phyloP scores from a whole-genome alignment of 371 early-diverging fungal species.

The Haplosporangium sp. region DNA sequence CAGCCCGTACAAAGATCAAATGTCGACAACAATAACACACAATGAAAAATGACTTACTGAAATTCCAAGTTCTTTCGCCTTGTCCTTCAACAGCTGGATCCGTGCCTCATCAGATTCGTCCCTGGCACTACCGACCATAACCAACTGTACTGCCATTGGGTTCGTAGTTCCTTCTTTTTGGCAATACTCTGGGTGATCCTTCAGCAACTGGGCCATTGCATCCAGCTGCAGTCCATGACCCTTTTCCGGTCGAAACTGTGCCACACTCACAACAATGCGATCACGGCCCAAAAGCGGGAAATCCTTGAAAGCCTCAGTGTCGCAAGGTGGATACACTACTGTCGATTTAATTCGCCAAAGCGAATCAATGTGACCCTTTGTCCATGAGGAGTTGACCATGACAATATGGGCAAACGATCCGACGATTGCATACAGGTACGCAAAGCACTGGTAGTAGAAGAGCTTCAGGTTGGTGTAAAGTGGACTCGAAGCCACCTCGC shows the following conservation, averaged over 20 bases:
- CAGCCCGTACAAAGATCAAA: background rate
- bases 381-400: conserved; percentile 96
- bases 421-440: conserved; percentile 77
- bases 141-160: conserved; percentile 56
- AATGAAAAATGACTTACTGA: conserved; percentile 51
- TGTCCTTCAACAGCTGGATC: conserved; percentile 70
- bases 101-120: conserved; percentile 82
- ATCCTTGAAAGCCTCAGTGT: conserved; percentile 72
- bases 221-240: conserved; percentile 87
- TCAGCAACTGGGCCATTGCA: conserved; percentile 69
- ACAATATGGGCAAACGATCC: conserved; percentile 85
- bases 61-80: conserved; percentile 63
- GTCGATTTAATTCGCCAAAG: conserved; percentile 75
- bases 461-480: conserved; percentile 76
- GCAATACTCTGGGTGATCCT: conserved; percentile 63
- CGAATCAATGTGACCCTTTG: conserved; percentile 84
- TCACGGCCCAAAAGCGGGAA: conserved; percentile 64
- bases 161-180: conserved; percentile 19
- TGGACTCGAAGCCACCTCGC: conserved; percentile 62
- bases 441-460: conserved; percentile 83
- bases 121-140: conserved; percentile 84
- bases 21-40: background rate
- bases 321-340: conserved; percentile 95
- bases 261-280: conserved; percentile 82
- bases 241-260: conserved; percentile 97